Evolutionary conservation across 1,284 basidiomycete species (phyloP).

Genomic region (Amylostereum areolatum): DNA sequence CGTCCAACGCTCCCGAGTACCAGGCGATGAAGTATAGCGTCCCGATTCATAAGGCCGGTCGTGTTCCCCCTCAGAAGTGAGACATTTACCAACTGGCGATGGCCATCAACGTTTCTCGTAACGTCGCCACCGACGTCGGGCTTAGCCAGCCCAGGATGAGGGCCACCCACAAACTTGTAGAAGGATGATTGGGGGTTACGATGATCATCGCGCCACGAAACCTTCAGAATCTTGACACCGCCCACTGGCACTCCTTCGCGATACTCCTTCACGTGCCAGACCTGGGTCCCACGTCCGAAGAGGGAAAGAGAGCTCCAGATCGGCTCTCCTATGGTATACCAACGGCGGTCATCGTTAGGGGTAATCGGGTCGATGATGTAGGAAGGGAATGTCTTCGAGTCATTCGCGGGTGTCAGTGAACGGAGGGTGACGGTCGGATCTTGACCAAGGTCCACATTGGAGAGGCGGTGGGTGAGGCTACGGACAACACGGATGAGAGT

Average conservation of each 20-base stretch:
- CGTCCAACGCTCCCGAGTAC: conserved; percentile 7
- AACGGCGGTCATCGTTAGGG: background rate
- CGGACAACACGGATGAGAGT: conserved; percentile 1
- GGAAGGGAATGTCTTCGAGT: background rate
- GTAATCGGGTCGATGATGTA: background rate
- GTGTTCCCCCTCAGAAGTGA: background rate
- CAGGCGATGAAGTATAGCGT: conserved; percentile 8
- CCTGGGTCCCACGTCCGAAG: conserved; percentile 12
- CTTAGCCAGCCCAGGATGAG: background rate
- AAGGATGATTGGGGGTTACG: conserved; percentile 8
- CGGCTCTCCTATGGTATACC: conserved; percentile 9
- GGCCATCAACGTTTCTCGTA: background rate
- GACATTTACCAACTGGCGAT: background rate
- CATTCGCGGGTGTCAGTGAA: background rate
- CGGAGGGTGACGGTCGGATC: conserved; percentile 9
- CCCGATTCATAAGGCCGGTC: background rate
- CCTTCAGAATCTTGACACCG: conserved; percentile 10
- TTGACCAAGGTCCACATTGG: conserved; percentile 5
- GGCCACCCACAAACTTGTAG: conserved; percentile 1
- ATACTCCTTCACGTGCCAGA: conserved; percentile 9
- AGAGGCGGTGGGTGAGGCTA: conserved; percentile 1
- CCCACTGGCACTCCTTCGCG: background rate
- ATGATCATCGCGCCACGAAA: conserved; percentile 10
- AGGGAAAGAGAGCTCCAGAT: conserved; percentile 15
- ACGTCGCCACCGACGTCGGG: conserved; percentile 1